Evolutionary conservation across 768 basidiomycete genomes (phyloP), one percentile per base, ranked within the genome.

Genomic region (Collybia nuda): DNA sequence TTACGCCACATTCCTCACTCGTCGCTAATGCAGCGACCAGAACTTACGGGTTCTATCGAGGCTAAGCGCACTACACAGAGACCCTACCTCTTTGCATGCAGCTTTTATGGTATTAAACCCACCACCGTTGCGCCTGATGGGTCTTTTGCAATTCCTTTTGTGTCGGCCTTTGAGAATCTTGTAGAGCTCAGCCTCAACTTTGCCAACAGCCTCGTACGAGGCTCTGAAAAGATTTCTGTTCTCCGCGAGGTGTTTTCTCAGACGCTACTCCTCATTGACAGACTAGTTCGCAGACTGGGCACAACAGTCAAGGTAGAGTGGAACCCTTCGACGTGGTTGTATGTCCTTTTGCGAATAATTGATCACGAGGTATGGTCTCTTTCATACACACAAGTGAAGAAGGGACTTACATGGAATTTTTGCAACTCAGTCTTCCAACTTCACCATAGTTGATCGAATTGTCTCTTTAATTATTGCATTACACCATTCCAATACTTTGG

Each of bases 271-370:
- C 66, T 89, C 9, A 66, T 88, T 29, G 71, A 74, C 54, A 71
- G 68, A 17, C 69, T 90, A 24, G 63, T 80, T 29, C 68, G 69
- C 28, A 68, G 78, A 52, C 62, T 80, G 28, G 69, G 70, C 15
- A 67, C 73, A 2, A 55, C 64, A 2, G 54, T 75, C 1, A 58
- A 71, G 4, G 50, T 87, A 4, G 47, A 66, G 0, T 93, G 90
- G 90, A 64, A 83, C 39, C 83, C 90, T 4, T 60, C 66, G 0
- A 60, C 67, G 22, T 97, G 93, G 93, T 65, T 89, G 5, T 58
- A 72, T 1, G 63, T 65, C 6, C 55, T 90, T 40, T 69, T 93
- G 5, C 59, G 71, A 9, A 75, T 68, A 28, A 64, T 92, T 37
- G 74, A 83, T 46, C 67, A 78, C 47, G 80, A 85, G 71, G 82